phyloP scores from a whole-genome alignment of 768 basidiomycete genomes.

The Amanita fuliginea region DNA sequence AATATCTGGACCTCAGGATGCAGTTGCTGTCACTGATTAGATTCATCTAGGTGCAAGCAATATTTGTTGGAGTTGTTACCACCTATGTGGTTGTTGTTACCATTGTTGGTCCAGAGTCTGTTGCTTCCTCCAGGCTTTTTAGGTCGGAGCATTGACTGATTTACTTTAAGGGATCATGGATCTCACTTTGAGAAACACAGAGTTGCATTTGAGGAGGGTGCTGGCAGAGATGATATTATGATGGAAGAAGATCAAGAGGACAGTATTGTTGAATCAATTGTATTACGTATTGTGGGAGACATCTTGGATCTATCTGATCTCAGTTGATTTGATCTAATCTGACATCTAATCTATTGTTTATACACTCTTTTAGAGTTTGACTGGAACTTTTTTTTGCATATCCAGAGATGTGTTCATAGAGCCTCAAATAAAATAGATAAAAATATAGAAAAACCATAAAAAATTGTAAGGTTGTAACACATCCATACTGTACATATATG shows the following conservation, averaged over 20 bases:
- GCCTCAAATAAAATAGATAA: no score
- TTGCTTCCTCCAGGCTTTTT: slow-evolving; percentile 8
- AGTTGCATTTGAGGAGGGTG: slow-evolving; percentile 72
- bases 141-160: background rate
- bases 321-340: no score
- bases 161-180: slow-evolving; percentile 46
- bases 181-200: slow-evolving; percentile 79
- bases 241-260: slow-evolving; percentile 15
- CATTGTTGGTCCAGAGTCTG: slow-evolving; percentile 67
- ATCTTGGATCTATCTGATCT: no score
- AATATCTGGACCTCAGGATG: background rate
- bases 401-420: no score
- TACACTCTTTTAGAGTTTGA: no score
- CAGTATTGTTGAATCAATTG: no score
- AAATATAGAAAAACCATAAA: no score
- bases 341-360: no score
- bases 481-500: no score
- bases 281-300: no score
- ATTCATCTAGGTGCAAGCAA: slow-evolving; percentile 55
- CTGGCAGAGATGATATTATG: slow-evolving; percentile 33
- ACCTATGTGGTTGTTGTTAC: slow-evolving; percentile 69
- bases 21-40: slow-evolving; percentile 5
- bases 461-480: no score
- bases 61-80: slow-evolving; percentile 76
- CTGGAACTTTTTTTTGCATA: no score